These are phyloP conservation scores for Marasmius oreades DNA, from an alignment of 1,284 basidiomycete species.

Conservation along the genomic window DNA sequence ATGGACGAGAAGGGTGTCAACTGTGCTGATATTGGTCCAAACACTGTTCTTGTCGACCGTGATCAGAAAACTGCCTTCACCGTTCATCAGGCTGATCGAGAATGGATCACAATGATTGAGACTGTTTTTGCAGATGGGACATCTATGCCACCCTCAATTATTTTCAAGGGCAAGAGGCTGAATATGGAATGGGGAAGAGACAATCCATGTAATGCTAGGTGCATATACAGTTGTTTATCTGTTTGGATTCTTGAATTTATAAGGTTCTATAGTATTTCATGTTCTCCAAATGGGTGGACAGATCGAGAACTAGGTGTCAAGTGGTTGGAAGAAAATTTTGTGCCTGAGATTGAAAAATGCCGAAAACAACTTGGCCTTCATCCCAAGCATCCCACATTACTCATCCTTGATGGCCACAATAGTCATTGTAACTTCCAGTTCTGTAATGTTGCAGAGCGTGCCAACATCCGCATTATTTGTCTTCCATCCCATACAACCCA, in stretches of 20 bases:
- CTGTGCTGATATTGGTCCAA: slow-evolving; percentile 28
- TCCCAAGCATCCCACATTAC: slow-evolving; percentile 25
- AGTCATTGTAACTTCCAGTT: slow-evolving; percentile 17
- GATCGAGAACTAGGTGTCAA: slow-evolving; percentile 6
- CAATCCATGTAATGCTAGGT: slow-evolving; percentile 24
- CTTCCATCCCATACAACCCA: too few relatives aligned
- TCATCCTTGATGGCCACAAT: slow-evolving; percentile 39
- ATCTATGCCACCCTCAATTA: slow-evolving; percentile 21
- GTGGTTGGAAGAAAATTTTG: slow-evolving; percentile 29
- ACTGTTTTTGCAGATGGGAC: slow-evolving; percentile 32
- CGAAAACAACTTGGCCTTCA: slow-evolving; percentile 18
- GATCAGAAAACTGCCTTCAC: slow-evolving; percentile 22
- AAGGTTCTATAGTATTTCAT: slow-evolving; percentile 10
- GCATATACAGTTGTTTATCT: too few relatives aligned
- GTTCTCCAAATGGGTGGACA: slow-evolving; percentile 13
- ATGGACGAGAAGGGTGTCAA: slow-evolving; percentile 39
- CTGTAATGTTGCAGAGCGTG: slow-evolving; percentile 21
- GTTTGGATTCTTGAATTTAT: too few relatives aligned
- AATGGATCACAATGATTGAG: slow-evolving; percentile 37
- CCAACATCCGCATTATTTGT: slow-evolving; percentile 27
- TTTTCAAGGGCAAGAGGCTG: slow-evolving; percentile 20
- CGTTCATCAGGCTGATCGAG: slow-evolving; percentile 28
- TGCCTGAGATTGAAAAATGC: slow-evolving; percentile 28
- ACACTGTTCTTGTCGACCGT: too few relatives aligned
- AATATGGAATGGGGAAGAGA: slow-evolving; percentile 18